Percentiles rank a stretch among this genome's conserved stretches.
Evolutionary conservation across 192 early-diverging fungal species (phyloP).

Genomic region (Coemansia sp.): DNA sequence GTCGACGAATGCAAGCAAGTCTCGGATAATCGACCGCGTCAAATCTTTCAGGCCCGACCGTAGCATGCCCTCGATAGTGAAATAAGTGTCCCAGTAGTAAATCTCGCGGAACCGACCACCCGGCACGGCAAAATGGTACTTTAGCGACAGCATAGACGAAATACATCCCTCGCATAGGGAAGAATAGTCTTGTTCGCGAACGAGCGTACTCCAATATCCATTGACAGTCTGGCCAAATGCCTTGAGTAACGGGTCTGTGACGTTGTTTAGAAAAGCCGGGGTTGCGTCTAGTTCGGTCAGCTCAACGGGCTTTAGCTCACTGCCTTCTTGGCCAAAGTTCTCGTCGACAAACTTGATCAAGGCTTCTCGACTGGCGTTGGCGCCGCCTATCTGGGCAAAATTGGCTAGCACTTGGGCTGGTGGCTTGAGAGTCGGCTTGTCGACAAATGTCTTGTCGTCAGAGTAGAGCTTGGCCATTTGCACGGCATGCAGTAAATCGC

Average conservation of each 20-base stretch:
- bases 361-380: constrained; percentile 30
- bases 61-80: constrained; percentile 69
- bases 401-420: constrained; percentile 55
- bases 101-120: constrained; percentile 75
- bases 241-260: constrained; percentile 53
- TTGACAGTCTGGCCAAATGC: constrained; percentile 60
- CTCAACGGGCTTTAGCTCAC: constrained; percentile 53
- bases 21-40: constrained; percentile 61
- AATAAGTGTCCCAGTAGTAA: constrained; percentile 81
- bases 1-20: constrained; percentile 66
- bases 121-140: constrained; percentile 70
- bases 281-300: constrained; percentile 40
- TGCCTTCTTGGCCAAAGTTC: constrained; percentile 63
- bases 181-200: constrained; percentile 60
- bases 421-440: constrained; percentile 69
- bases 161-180: constrained; percentile 62
- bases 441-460: constrained; percentile 80
- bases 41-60: constrained; percentile 58
- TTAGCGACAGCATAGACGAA: constrained; percentile 60
- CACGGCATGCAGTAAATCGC: constrained; percentile 64
- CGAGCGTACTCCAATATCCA: constrained; percentile 65
- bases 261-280: constrained; percentile 53
- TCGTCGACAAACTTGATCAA: constrained; percentile 60
- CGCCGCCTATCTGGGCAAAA: constrained; percentile 57
- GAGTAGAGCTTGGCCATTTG: constrained; percentile 64